These are phyloP conservation scores for Rhodomyrtus psidioides DNA, from an alignment of 441 rosid genomes.

Conservation along the genomic window DNA sequence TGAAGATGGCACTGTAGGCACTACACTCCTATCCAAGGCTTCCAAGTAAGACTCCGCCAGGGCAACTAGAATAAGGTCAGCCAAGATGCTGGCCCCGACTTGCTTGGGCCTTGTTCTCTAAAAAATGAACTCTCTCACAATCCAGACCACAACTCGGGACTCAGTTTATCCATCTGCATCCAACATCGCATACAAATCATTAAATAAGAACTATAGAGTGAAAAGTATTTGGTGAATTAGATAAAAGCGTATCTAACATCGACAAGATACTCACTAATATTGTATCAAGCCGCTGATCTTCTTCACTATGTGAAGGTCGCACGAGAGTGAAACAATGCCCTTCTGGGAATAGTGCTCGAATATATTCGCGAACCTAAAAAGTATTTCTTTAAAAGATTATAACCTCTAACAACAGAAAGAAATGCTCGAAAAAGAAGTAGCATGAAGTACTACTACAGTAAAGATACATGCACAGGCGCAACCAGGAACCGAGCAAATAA, in stretches of 20 bases:
- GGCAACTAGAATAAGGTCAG: no score
- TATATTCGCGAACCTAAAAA: slow-evolving; percentile 73
- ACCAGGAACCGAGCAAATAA: not conserved
- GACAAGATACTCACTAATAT: slow-evolving; percentile 46
- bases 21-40: no score
- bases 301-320: slow-evolving; percentile 78
- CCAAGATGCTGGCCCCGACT: no score
- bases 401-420: not conserved
- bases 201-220: not conserved
- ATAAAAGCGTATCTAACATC: not conserved
- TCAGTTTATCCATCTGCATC: slow-evolving; percentile 62
- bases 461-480: not conserved
- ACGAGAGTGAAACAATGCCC: slow-evolving; percentile 88
- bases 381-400: slow-evolving; percentile 16
- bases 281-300: slow-evolving; percentile 63
- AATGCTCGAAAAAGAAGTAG: not conserved
- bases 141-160: slow-evolving; percentile 10
- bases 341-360: slow-evolving; percentile 89
- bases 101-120: no score
- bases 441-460: not conserved
- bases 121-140: no score
- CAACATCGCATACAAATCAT: not conserved
- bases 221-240: not conserved
- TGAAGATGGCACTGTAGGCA: no score
- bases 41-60: no score